Percentiles rank a stretch among this genome's conserved stretches.
These are phyloP conservation scores for Pittosporum tobira DNA, from an alignment of 129 eudicot genomes.

Conservation along the genomic window DNA sequence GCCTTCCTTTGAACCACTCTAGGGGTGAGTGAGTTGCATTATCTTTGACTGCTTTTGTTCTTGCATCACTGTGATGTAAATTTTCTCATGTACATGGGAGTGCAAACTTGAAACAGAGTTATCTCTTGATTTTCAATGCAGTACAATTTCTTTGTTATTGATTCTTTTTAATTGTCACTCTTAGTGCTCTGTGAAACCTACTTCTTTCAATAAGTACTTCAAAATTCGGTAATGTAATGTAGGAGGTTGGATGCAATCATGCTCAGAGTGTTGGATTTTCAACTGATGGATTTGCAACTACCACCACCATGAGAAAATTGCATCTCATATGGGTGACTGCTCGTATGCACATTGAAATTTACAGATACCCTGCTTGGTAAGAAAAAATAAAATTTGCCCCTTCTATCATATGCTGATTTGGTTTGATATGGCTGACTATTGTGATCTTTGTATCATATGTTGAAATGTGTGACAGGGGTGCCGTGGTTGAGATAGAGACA, in stretches of 20 bases:
- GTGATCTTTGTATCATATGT: conserved; percentile 1
- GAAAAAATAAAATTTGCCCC: neutral
- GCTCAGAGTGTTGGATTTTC: conserved; percentile 96
- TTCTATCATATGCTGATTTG: neutral
- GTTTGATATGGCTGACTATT: neutral
- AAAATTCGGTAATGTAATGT: conserved; percentile 3
- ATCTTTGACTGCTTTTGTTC: conserved; percentile 1
- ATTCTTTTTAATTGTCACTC: neutral
- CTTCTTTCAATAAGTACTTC: neutral
- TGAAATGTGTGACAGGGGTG: conserved; percentile 47
- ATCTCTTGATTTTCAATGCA: neutral
- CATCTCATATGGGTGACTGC: conserved; percentile 98
- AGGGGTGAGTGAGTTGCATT: no score
- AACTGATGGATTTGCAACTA: conserved; percentile 94
- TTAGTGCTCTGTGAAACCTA: neutral
- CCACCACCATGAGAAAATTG: conserved; percentile 77
- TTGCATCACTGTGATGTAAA: neutral
- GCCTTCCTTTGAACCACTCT: no score
- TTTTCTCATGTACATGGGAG: neutral
- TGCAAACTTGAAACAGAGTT: no score
- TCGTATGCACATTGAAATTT: conserved; percentile 90
- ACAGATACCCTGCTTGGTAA: conserved; percentile 92
- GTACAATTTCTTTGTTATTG: neutral
- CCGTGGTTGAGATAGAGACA: conserved; percentile 91
- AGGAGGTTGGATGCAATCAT: conserved; percentile 98